These are phyloP conservation scores for Yamadazyma spencermartinsiae DNA, from an alignment of 1,139 yeast genomes.

Conservation along the genomic window DNA sequence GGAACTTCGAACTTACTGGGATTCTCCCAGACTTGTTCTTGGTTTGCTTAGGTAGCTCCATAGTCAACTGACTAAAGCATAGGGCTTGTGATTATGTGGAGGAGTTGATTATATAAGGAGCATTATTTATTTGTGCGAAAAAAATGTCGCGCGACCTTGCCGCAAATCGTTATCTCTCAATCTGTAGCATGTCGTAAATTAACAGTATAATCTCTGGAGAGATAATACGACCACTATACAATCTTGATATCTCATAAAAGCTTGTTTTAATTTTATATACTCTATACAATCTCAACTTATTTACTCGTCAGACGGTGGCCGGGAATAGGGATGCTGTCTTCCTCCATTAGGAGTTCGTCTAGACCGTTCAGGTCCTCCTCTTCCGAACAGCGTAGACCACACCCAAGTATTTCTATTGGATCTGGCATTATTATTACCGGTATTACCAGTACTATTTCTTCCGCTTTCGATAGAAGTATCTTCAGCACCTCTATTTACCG, in stretches of 20 bases:
- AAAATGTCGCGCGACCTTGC: too few species aligned
- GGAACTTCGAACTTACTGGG: conserved; percentile 9
- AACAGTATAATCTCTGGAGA: background rate
- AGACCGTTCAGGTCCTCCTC: conserved; percentile 32
- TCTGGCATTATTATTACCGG: conserved; percentile 6
- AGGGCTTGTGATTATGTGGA: too few species aligned
- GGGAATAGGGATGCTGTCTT: conserved; percentile 31
- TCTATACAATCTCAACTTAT: too few species aligned
- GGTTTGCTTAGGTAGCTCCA: background rate
- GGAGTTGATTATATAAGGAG: too few species aligned
- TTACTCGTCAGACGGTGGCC: conserved; percentile 18
- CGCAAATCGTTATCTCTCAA: too few species aligned
- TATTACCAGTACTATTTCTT: conserved; percentile 13
- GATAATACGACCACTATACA: too few species aligned
- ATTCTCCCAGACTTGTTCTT: background rate
- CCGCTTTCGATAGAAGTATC: conserved; percentile 7
- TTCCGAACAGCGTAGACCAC: conserved; percentile 12
- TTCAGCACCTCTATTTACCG: conserved; percentile 2
- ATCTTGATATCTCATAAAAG: too few species aligned
- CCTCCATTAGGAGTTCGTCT: conserved; percentile 22
- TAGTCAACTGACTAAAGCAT: background rate
- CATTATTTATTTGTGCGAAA: too few species aligned
- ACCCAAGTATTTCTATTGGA: conserved; percentile 5
- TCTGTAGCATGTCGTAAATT: too few species aligned
- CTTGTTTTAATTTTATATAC: too few species aligned